Evolutionary conservation across 1,284 basidiomycete genomes (phyloP).

Genomic region (Rhodotorula sp.): DNA sequence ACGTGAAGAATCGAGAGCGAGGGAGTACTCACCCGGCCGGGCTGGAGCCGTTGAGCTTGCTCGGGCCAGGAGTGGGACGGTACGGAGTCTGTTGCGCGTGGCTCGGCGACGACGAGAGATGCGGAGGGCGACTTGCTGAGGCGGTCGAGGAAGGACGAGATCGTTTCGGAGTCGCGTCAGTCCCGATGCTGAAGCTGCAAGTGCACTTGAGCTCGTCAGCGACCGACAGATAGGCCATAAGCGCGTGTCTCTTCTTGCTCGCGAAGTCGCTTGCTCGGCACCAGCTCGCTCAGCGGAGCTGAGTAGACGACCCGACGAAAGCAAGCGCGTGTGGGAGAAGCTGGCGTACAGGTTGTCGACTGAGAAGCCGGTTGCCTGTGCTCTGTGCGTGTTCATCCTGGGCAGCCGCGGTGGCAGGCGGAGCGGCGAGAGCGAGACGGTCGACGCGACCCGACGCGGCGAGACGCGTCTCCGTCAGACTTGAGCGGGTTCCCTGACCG

Average conservation of each 20-base stretch:
- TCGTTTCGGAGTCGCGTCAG: conserved; percentile 25
- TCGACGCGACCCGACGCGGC: neutral
- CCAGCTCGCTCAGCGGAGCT: no score
- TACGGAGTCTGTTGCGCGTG: conserved; percentile 14
- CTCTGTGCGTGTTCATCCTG: neutral
- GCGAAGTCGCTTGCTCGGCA: no score
- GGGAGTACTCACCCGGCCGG: conserved; percentile 1
- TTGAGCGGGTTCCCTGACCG: no score
- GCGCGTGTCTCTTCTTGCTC: no score
- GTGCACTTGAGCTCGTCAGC: neutral
- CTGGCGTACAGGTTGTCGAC: conserved; percentile 30
- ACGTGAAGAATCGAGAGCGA: neutral
- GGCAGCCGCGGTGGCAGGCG: no score
- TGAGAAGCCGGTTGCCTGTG: conserved; percentile 12
- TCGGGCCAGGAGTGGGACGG: conserved; percentile 14
- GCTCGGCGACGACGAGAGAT: conserved; percentile 25
- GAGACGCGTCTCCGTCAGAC: neutral
- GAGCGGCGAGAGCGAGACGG: neutral
- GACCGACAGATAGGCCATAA: no score
- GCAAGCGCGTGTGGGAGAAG: neutral
- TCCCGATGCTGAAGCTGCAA: conserved; percentile 18
- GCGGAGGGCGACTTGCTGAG: neutral
- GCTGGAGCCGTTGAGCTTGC: conserved; percentile 14
- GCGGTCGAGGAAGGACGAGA: conserved; percentile 5
- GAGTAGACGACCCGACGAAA: no score